Evolutionary conservation across 148 eudicot genomes (phyloP).

Genomic region (Spergularia bocconei): DNA sequence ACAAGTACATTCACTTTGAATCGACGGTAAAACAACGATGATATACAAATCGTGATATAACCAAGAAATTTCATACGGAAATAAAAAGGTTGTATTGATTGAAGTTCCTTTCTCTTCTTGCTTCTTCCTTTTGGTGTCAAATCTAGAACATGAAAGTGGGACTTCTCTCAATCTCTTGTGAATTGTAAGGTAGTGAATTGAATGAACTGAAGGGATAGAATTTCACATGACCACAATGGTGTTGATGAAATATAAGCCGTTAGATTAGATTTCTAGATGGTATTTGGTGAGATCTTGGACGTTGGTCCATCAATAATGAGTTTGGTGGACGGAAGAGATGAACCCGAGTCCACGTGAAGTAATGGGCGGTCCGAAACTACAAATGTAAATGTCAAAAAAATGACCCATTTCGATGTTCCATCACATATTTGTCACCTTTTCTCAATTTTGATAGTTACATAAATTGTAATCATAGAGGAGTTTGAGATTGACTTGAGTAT

Average conservation of each 20-base stretch:
- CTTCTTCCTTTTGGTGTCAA: not conserved
- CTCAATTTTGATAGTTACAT: not conserved
- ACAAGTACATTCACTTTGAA: too few species aligned
- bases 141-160: not conserved
- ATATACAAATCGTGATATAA: too few species aligned
- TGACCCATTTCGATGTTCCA: not conserved
- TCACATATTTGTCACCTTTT: conserved; percentile 3
- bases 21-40: too few species aligned
- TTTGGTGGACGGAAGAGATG: conserved; percentile 11
- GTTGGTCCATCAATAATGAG: conserved; percentile 9
- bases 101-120: not conserved
- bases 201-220: conserved; percentile 14
- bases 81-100: not conserved
- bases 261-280: conserved; percentile 15
- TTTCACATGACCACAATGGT: conserved; percentile 17
- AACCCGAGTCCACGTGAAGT: conserved; percentile 19
- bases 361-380: not conserved
- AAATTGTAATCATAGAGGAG: not conserved
- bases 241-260: conserved; percentile 13
- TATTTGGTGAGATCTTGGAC: conserved; percentile 1
- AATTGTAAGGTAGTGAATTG: not conserved
- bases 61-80: not conserved
- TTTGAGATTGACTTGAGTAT: conserved; percentile 9
- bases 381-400: conserved; percentile 1
- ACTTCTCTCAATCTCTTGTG: not conserved